Percentiles rank a stretch among this genome's conserved stretches.
Evolutionary conservation across 2,329 filamentous ascomycete genomes (phyloP).

Genomic region (Cladobotryum mycophilum): DNA sequence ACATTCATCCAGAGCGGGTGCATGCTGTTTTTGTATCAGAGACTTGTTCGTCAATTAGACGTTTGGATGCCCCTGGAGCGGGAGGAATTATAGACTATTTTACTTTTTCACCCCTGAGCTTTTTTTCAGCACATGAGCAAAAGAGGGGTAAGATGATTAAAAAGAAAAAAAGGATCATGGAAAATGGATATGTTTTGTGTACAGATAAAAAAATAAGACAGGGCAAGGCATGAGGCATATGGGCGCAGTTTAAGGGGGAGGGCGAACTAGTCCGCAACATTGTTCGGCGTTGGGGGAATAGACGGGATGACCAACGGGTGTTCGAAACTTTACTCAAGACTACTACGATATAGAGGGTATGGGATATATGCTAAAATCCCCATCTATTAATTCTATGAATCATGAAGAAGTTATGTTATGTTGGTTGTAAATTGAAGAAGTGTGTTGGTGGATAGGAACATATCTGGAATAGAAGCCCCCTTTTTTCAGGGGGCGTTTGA

Average conservation of each 20-base stretch:
- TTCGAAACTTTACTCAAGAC: constrained; percentile 13
- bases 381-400: constrained; percentile 12
- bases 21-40: constrained; percentile 95
- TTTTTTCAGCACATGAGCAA: constrained; percentile 1
- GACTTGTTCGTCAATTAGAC: constrained; percentile 72
- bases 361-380: constrained; percentile 17
- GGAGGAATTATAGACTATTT: constrained; percentile 4
- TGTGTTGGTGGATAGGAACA: neutral
- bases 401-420: neutral
- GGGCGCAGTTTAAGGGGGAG: constrained; percentile 21
- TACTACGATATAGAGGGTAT: constrained; percentile 21
- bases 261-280: constrained; percentile 17
- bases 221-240: neutral
- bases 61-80: constrained; percentile 27
- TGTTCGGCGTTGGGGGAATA: constrained; percentile 26
- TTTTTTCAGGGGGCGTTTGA: neutral
- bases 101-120: neutral
- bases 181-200: neutral
- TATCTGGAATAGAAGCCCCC: neutral
- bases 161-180: neutral
- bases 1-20: constrained; percentile 95
- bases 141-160: neutral
- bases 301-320: constrained; percentile 18
- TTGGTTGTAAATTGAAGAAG: neutral
- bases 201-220: neutral